These are phyloP conservation scores for Trypanosoma boissoni DNA, from an alignment of 208 protist genomes.

Conservation along the genomic window DNA sequence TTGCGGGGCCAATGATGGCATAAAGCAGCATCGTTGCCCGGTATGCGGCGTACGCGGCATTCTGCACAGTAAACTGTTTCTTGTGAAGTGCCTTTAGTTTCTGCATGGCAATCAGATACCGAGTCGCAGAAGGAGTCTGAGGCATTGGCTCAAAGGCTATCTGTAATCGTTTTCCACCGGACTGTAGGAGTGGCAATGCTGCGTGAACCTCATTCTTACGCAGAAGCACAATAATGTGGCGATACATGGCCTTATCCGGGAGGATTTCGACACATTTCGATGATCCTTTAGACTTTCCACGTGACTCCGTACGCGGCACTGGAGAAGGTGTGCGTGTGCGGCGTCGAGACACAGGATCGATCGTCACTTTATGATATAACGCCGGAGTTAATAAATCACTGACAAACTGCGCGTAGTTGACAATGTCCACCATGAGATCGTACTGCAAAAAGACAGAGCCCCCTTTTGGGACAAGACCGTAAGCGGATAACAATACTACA, in stretches of 20 bases:
- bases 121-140: constrained; percentile 19
- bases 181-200: constrained; percentile 29
- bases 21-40: constrained; percentile 65
- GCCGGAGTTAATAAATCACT: constrained; percentile 41
- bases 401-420: constrained; percentile 65
- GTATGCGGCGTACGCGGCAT: constrained; percentile 61
- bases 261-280: not conserved
- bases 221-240: constrained; percentile 46
- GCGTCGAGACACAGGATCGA: constrained; percentile 5
- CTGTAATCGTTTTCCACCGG: constrained; percentile 23
- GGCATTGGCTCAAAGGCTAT: constrained; percentile 18
- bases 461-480: constrained; percentile 49
- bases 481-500: constrained; percentile 57
- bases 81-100: constrained; percentile 58
- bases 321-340: constrained; percentile 12
- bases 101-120: constrained; percentile 44
- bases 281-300: not conserved
- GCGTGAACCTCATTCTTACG: constrained; percentile 57
- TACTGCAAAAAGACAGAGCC: constrained; percentile 60
- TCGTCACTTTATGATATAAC: constrained; percentile 12
- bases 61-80: constrained; percentile 60
- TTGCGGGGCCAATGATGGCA: constrained; percentile 47
- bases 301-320: not conserved
- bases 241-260: constrained; percentile 28
- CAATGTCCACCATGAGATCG: constrained; percentile 56